A percentile compares a stretch with the other conserved stretches of the same genome.
These are phyloP conservation scores for Aspergillus brasiliensis DNA, from an alignment of 2,329 filamentous ascomycete species.

Conservation along the genomic window DNA sequence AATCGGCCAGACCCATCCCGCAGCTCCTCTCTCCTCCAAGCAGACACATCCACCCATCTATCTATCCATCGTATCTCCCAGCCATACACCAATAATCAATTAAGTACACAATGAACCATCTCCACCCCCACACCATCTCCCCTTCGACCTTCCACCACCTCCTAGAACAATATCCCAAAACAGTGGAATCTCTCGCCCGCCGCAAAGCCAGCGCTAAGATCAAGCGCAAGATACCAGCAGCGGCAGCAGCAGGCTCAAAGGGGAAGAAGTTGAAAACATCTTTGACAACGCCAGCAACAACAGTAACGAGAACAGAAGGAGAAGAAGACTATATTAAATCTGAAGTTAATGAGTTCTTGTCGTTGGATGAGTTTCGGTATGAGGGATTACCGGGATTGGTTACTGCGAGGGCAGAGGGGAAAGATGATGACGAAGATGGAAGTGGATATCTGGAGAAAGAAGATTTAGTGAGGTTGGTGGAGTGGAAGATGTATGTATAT, in stretches of 20 bases:
- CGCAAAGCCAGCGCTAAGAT: constrained; percentile 24
- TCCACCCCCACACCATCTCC: constrained; percentile 30
- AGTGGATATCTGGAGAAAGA: constrained; percentile 32
- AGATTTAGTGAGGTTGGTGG: constrained; percentile 41
- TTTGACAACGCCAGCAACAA: constrained; percentile 9
- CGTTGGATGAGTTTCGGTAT: constrained; percentile 44
- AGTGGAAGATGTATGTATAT: constrained; percentile 48
- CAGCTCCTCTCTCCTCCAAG: not conserved
- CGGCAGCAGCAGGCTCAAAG: not conserved
- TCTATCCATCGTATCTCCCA: not conserved
- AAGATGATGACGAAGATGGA: constrained; percentile 17
- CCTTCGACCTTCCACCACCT: constrained; percentile 29
- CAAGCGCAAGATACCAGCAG: constrained; percentile 19
- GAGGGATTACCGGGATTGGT: constrained; percentile 32
- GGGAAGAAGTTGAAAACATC: constrained; percentile 19
- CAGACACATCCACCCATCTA: not conserved
- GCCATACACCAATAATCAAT: not conserved
- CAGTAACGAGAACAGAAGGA: constrained; percentile 4
- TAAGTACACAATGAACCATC: constrained; percentile 8
- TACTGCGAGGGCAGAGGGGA: constrained; percentile 15
- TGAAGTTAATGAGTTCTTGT: constrained; percentile 24
- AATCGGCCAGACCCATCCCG: too few relatives aligned
- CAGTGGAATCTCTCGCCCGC: constrained; percentile 27
- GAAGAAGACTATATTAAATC: not conserved
- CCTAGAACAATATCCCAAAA: constrained; percentile 29